These are phyloP conservation scores for Diaporthe citriasiana DNA, from an alignment of 2,329 filamentous ascomycete genomes.

Conservation along the genomic window DNA sequence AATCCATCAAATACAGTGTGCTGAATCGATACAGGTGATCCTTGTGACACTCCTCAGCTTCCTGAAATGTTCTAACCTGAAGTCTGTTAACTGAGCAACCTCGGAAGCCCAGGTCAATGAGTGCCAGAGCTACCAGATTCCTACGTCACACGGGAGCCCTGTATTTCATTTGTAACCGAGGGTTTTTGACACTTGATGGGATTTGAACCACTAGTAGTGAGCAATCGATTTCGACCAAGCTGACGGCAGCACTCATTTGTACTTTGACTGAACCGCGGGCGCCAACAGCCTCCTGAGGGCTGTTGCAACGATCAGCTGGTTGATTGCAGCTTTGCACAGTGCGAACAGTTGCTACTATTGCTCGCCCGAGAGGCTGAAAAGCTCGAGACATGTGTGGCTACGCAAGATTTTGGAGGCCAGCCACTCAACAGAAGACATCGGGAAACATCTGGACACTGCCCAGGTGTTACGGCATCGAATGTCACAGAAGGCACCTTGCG, in stretches of 20 bases:
- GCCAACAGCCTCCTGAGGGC: too few species aligned
- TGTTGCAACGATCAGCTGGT: too few species aligned
- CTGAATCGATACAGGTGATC: neutral
- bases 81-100: neutral
- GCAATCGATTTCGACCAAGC: neutral
- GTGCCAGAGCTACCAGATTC: neutral
- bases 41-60: neutral
- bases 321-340: neutral
- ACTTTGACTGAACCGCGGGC: neutral
- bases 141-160: neutral
- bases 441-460: neutral
- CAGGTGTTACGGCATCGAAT: neutral
- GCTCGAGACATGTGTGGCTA: neutral
- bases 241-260: too few species aligned
- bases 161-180: too few species aligned
- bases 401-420: too few species aligned
- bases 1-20: neutral
- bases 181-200: neutral
- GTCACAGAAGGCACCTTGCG: conserved; percentile 7
- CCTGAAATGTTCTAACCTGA: too few species aligned
- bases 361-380: neutral
- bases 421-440: neutral
- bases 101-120: neutral
- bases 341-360: neutral
- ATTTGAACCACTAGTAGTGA: neutral